Percentiles rank a stretch among this genome's conserved stretches.
These are phyloP conservation scores for Spathaspora boniae DNA, from an alignment of 805 yeast species.

Conservation along the genomic window DNA sequence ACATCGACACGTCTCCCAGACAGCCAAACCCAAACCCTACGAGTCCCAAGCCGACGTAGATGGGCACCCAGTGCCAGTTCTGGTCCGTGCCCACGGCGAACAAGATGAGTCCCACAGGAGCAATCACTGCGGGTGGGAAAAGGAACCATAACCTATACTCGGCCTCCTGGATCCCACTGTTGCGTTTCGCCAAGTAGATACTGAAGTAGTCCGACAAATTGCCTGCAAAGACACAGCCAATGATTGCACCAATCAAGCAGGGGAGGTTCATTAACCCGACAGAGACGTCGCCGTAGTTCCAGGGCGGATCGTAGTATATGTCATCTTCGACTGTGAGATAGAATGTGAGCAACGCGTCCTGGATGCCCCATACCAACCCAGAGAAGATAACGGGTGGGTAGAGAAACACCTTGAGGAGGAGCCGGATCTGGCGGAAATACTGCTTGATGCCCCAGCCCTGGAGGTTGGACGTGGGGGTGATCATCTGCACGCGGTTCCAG, in stretches of 20 bases:
- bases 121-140: slow-evolving; percentile 30
- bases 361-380: slow-evolving; percentile 39
- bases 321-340: slow-evolving; percentile 39
- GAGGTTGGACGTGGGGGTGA: slow-evolving; percentile 34
- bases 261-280: slow-evolving; percentile 41
- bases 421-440: slow-evolving; percentile 33
- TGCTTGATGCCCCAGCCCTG: slow-evolving; percentile 39
- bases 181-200: slow-evolving; percentile 35
- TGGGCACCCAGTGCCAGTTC: slow-evolving; percentile 35
- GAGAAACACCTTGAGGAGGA: slow-evolving; percentile 30
- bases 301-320: slow-evolving; percentile 32
- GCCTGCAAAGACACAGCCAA: slow-evolving; percentile 38
- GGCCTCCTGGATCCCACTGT: slow-evolving; percentile 35
- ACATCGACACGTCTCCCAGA: slow-evolving; percentile 37
- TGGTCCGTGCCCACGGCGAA: slow-evolving; percentile 38
- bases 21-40: slow-evolving; percentile 39
- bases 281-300: slow-evolving; percentile 29
- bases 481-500: slow-evolving; percentile 28
- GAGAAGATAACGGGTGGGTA: slow-evolving; percentile 37
- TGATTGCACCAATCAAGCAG: slow-evolving; percentile 35
- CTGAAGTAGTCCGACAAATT: slow-evolving; percentile 30
- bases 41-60: slow-evolving; percentile 35
- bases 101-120: slow-evolving; percentile 32
- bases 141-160: slow-evolving; percentile 35
- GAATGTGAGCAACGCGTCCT: slow-evolving; percentile 36